phyloP scores from a whole-genome alignment of 1,284 basidiomycete species.

The Cystobasidium slooffiae region DNA sequence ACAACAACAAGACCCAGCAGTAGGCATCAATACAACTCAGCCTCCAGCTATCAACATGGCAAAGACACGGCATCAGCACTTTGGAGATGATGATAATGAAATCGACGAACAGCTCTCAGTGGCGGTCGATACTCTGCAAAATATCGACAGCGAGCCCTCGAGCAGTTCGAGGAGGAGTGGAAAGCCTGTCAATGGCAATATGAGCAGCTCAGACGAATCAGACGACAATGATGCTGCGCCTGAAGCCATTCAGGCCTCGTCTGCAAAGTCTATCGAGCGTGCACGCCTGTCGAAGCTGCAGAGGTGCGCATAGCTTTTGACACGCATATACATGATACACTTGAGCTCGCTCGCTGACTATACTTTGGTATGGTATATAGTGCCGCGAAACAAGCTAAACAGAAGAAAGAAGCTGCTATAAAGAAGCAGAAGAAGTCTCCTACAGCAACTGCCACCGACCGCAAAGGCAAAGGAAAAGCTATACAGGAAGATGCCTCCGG shows the following conservation, averaged over 20 bases:
- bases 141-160: neutral
- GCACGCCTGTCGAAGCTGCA: slow-evolving; percentile 9
- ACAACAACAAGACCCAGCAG: neutral
- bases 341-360: neutral
- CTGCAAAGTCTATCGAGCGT: slow-evolving; percentile 26
- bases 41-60: neutral
- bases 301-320: neutral
- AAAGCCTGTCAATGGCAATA: neutral
- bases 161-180: neutral
- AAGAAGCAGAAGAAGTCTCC: slow-evolving; percentile 25
- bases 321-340: neutral
- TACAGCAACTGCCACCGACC: neutral
- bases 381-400: slow-evolving; percentile 1
- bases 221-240: slow-evolving; percentile 37
- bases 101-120: neutral
- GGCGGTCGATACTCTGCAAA: slow-evolving; percentile 4
- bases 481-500: neutral
- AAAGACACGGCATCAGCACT: slow-evolving; percentile 6
- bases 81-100: neutral
- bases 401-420: slow-evolving; percentile 12
- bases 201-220: slow-evolving; percentile 2
- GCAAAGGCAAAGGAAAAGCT: slow-evolving; percentile 29
- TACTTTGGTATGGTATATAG: neutral
- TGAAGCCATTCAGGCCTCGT: slow-evolving; percentile 22
- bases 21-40: neutral